Conservation (phyloP, 1,284 basidiomycete species). For the Tilletia indica region DNA sequence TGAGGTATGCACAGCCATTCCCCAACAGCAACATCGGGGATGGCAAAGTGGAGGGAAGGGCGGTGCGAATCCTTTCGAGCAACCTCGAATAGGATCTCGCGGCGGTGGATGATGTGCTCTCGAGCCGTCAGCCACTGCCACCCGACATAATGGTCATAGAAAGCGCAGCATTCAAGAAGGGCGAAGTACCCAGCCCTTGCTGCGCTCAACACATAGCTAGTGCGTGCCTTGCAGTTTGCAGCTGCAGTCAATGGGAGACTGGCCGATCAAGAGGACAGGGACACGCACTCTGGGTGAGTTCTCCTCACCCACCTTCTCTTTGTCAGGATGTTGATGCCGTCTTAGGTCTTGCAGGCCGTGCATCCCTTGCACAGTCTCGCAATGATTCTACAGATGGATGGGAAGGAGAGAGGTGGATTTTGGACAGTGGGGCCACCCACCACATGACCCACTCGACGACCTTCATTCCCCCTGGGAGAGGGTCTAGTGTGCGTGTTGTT, state of each 20-base stretch:
- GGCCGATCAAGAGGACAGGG: neutral
- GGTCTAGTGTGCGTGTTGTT: neutral
- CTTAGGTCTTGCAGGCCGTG: neutral
- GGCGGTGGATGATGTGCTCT: neutral
- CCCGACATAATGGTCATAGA: neutral
- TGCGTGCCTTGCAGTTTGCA: neutral
- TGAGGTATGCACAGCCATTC: no score
- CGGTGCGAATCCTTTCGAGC: no score
- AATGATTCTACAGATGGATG: no score
- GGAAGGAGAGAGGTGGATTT: neutral
- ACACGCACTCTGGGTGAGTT: neutral
- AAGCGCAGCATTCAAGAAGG: neutral
- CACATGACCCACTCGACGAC: neutral
- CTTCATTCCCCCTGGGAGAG: neutral
- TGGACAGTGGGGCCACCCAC: constrained; percentile 6
- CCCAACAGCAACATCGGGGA: no score
- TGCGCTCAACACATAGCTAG: neutral
- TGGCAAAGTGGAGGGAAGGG: neutral
- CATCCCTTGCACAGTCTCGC: no score
- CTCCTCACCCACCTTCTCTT: constrained; percentile 1
- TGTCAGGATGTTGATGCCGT: neutral
- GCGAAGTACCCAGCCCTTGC: neutral
- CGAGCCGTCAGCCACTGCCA: neutral
- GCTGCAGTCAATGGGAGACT: neutral
- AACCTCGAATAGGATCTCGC: neutral